phyloP scores from a whole-genome alignment of 805 yeast species.

The Yamadazyma sp. region DNA sequence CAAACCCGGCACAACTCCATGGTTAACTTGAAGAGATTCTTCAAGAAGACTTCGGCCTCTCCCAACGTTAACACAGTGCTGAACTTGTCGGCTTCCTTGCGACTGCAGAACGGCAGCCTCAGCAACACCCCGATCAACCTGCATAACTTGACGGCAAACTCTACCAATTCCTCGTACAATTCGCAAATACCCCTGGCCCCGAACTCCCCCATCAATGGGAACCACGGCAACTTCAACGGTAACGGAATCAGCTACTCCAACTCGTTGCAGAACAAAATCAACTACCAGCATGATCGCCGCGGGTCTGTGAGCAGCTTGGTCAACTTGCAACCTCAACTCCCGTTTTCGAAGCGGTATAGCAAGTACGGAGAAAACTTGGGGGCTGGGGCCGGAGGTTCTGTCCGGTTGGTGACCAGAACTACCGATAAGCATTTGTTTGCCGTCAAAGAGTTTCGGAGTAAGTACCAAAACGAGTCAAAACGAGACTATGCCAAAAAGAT shows the following conservation, averaged over 20 bases:
- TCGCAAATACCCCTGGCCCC: slow-evolving; percentile 20
- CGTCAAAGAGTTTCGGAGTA: slow-evolving; percentile 76
- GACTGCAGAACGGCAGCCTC: slow-evolving; percentile 18
- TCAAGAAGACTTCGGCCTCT: slow-evolving; percentile 43
- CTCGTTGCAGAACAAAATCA: slow-evolving; percentile 29
- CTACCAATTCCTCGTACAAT: slow-evolving; percentile 37
- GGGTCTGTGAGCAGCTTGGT: slow-evolving; percentile 35
- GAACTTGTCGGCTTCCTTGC: slow-evolving; percentile 26
- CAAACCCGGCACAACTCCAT: slow-evolving; percentile 68
- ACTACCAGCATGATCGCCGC: slow-evolving; percentile 33
- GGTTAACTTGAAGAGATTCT: slow-evolving; percentile 75
- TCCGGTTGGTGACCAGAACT: slow-evolving; percentile 66
- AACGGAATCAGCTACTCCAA: slow-evolving; percentile 18
- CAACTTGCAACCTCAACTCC: slow-evolving; percentile 24
- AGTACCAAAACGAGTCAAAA: slow-evolving; percentile 65
- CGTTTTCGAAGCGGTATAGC: slow-evolving; percentile 57
- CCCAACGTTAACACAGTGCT: slow-evolving; percentile 10
- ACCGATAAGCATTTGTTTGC: slow-evolving; percentile 74
- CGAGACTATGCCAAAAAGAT: slow-evolving; percentile 84
- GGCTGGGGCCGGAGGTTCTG: slow-evolving; percentile 88
- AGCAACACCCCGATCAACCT: slow-evolving; percentile 17
- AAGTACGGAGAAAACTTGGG: slow-evolving; percentile 74
- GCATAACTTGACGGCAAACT: slow-evolving; percentile 25
- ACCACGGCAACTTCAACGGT: slow-evolving; percentile 1
- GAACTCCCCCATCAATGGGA: slow-evolving; percentile 8